Base-by-base conservation (phyloP, 2,329 filamentous ascomycete species). In the Alternaria metachromatica region DNA sequence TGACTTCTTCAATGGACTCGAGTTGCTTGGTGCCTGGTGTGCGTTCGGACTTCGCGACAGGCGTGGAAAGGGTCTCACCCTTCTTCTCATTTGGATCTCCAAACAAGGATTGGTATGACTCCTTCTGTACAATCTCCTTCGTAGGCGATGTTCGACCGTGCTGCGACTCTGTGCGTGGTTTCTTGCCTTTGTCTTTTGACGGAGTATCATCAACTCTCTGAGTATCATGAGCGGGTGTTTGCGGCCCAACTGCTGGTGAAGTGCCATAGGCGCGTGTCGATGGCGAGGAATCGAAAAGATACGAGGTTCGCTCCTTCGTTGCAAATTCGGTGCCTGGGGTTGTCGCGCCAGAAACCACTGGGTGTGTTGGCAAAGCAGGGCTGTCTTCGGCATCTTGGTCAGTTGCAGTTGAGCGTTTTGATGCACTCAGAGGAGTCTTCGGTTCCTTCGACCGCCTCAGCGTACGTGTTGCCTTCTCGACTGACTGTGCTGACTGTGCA, bases 1-100 rank as follows among this genome's bases (percentile, higher is more conserved):
- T 80, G 60, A 81, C 82, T 73, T 88, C 87, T 30, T 81, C 81
- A 66, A 88, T 88, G 1, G 85, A 81, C 20, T 84, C 82, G 9
- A 89, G 83, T 23, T 77, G 76, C 26, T 65, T 62, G 33, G 65
- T 72, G 55, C 74, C 78, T 15, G 76, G 72, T 21, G 77, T 75
- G 58, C 70, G 71, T 45, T 66, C 49, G 37, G 75, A 71, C 57
- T 72, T 76, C 8, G 68, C 37, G 44, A 67, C 63, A 18, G 78
- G 73, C 8, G 77, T 77, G 7, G 70, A 62, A 44, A 68, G 57
- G 13, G 54, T 45, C 9, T 60, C 45, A 25, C 64, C 60, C 50
- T 65, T 70, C 68, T 74, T 74, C 55, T 78, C 71, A 28, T 55
- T 75, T 25, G 74, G 73, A 48, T 76, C 77, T 7, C 76, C 77